These are phyloP conservation scores for Rhodotorula mucilaginosa DNA, from an alignment of 1,284 basidiomycete species.

Conservation along the genomic window DNA sequence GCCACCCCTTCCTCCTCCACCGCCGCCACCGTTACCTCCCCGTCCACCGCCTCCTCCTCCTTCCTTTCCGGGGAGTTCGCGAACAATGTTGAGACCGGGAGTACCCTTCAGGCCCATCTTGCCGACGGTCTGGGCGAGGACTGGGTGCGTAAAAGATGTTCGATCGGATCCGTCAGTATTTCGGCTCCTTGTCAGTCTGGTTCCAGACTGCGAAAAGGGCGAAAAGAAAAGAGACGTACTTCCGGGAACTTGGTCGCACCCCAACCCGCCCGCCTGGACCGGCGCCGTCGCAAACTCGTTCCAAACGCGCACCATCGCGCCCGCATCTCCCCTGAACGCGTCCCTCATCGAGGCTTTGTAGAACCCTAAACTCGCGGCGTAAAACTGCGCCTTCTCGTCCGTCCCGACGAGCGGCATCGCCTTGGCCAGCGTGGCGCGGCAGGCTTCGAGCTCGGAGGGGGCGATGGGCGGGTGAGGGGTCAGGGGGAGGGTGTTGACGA, in stretches of 20 bases:
- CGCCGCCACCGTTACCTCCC: constrained; percentile 75
- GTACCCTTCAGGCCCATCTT: constrained; percentile 63
- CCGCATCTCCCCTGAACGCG: constrained; percentile 18
- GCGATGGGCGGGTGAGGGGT: constrained; percentile 41
- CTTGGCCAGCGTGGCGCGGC: constrained; percentile 45
- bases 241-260: constrained; percentile 24
- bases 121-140: constrained; percentile 51
- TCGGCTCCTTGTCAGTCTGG: no score
- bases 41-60: constrained; percentile 56
- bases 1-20: constrained; percentile 53
- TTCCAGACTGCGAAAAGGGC: neutral
- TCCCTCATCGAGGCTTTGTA: constrained; percentile 35
- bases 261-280: constrained; percentile 11
- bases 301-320: constrained; percentile 22
- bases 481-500: constrained; percentile 54
- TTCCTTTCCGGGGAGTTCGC: constrained; percentile 15
- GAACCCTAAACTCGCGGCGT: constrained; percentile 34
- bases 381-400: constrained; percentile 31
- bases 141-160: neutral
- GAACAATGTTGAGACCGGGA: constrained; percentile 52
- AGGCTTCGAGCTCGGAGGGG: constrained; percentile 44
- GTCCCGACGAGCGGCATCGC: constrained; percentile 33
- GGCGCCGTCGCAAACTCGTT: constrained; percentile 30
- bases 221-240: constrained; percentile 13
- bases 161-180: neutral